Base-by-base conservation (phyloP, 352 stramenopile species). In the Phytophthora hibernalis region DNA sequence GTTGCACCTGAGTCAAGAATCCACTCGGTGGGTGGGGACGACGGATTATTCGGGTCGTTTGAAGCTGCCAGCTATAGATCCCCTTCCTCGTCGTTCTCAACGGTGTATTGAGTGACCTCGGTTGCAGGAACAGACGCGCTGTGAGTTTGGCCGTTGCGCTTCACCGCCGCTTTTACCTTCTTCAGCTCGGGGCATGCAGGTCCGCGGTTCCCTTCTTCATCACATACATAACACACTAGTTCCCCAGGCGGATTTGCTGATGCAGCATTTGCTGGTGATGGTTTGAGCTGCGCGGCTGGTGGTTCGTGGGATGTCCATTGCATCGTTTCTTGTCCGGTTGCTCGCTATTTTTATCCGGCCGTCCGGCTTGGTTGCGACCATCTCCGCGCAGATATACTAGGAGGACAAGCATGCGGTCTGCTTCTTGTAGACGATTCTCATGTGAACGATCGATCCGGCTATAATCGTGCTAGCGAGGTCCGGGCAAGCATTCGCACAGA, bases 181-280 rank as follows among this genome's bases (percentile, higher is more conserved):
- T 67, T 44, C 3, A 67, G 38, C 11, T 60, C 28, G 11, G 59
- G 31, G 12, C 30, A 67, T 18, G 40, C 42, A 0, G 31, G 20
- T n/a, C n/a, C n/a, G n/a, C n/a, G n/a, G n/a, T n/a, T n/a, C n/a
- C 59, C 28, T 54, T 67, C 45, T 3, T 61, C 20, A 15, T 61
- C 59, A 35, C 59, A 67, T 3, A 67, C 50, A 11, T 61, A 54
- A 42, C 50, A 67, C 15, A 67, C 50, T 10, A 54, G 10, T 10
- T n/a, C n/a, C n/a, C n/a, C n/a, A n/a, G 15, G 13, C 6, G 2
- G 18, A 9, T 35, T 44, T 65, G 1, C 22, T 18, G 56, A 65
- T 16, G 35, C 35, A 2, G 10, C 24, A n/a, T 20, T 15, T 10
- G 43, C 13, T 10, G 22, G 5, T 40, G 54, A 13, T 47, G 40